phyloP scores from a whole-genome alignment of 768 basidiomycete genomes.

The Leccinum obscurum region DNA sequence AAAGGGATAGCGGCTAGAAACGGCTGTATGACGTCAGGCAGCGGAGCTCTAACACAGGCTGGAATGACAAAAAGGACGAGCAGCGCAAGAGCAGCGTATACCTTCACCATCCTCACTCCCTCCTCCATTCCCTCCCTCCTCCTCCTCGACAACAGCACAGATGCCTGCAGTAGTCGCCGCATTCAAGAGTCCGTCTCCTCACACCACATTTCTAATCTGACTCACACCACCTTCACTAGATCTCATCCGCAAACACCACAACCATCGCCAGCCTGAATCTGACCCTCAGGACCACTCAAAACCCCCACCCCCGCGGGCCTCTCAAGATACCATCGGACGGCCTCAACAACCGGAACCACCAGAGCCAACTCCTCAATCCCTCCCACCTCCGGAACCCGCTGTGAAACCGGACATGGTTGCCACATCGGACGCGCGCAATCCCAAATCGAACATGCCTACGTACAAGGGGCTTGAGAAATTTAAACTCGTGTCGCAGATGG shows the following conservation, averaged over 20 bases:
- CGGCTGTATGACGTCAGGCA: constrained; percentile 32
- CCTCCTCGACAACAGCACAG: constrained; percentile 12
- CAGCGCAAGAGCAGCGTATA: constrained; percentile 13
- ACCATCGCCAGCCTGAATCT: constrained; percentile 46
- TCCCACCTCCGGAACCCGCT: constrained; percentile 19
- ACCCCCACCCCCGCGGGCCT: constrained; percentile 17
- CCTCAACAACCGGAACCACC: constrained; percentile 40
- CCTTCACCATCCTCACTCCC: constrained; percentile 3
- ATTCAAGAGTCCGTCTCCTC: constrained; percentile 70
- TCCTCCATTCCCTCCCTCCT: not conserved
- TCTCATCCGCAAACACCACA: constrained; percentile 76
- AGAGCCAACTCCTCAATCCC: constrained; percentile 38
- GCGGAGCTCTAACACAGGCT: constrained; percentile 34
- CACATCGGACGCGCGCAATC: constrained; percentile 72
- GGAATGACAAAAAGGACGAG: constrained; percentile 34
- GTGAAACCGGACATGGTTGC: constrained; percentile 41
- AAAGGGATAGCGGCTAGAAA: constrained; percentile 11
- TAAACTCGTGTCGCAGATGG: constrained; percentile 82
- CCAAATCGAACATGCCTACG: constrained; percentile 75
- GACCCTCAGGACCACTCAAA: constrained; percentile 29
- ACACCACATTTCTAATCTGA: constrained; percentile 12
- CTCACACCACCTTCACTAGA: constrained; percentile 42
- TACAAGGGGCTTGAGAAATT: constrained; percentile 85
- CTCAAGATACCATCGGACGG: constrained; percentile 32
- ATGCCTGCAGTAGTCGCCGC: constrained; percentile 83